These are phyloP conservation scores for Ogataea minuta DNA, from an alignment of 805 yeast genomes.

Conservation along the genomic window DNA sequence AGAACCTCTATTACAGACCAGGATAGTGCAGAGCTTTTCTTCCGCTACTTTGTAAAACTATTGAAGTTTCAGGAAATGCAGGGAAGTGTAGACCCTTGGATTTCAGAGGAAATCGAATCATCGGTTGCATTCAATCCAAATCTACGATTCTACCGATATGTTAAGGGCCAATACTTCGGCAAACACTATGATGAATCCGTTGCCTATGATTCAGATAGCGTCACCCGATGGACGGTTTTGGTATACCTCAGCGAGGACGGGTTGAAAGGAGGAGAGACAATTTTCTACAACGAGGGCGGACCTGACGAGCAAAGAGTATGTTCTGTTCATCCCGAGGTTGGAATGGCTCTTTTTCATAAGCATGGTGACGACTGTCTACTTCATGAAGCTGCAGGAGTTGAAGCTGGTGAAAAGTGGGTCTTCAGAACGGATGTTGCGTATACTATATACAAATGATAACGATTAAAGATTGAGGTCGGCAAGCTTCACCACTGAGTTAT, in stretches of 20 bases:
- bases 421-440: conserved; percentile 55
- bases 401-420: conserved; percentile 58
- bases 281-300: conserved; percentile 39
- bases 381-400: conserved; percentile 57
- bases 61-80: conserved; percentile 32
- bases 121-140: conserved; percentile 56
- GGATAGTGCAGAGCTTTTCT: conserved; percentile 37
- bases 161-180: conserved; percentile 56
- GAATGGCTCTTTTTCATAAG: conserved; percentile 59
- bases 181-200: conserved; percentile 63
- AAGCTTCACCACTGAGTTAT: conserved; percentile 25
- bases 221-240: conserved; percentile 58
- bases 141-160: conserved; percentile 53
- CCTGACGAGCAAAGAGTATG: conserved; percentile 22
- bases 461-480: conserved; percentile 24
- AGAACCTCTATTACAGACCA: conserved; percentile 42
- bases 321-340: conserved; percentile 46
- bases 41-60: conserved; percentile 40
- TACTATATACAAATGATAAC: conserved; percentile 14
- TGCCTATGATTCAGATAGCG: conserved; percentile 33
- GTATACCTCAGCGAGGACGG: conserved; percentile 57
- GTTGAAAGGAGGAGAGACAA: conserved; percentile 58
- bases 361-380: conserved; percentile 64
- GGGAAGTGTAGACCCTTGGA: conserved; percentile 30
- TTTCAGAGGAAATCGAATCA: conserved; percentile 30